Percentiles rank a stretch among this genome's conserved stretches.
These are phyloP conservation scores for Escallonia herrerae DNA, from an alignment of 129 eudicot species.

Conservation along the genomic window DNA sequence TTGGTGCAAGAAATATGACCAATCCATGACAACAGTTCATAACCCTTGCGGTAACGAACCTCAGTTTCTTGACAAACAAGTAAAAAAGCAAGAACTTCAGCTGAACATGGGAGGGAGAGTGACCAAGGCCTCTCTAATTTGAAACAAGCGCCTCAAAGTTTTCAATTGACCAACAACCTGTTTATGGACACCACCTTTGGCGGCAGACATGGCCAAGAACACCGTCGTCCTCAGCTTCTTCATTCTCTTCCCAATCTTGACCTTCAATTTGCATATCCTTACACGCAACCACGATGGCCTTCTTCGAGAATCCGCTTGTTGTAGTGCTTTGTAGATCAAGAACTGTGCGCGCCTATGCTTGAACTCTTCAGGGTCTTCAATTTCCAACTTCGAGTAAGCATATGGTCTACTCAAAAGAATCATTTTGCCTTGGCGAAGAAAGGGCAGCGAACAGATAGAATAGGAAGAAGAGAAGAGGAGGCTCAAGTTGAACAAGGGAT, in stretches of 20 bases:
- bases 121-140: constrained; percentile 7
- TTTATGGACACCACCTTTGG: constrained; percentile 20
- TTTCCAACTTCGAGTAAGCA: constrained; percentile 27
- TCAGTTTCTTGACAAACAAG: neutral
- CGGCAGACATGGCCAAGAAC: constrained; percentile 5
- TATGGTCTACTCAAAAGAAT: constrained; percentile 17
- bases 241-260: constrained; percentile 33
- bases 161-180: constrained; percentile 17
- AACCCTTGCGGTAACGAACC: too few species aligned
- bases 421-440: constrained; percentile 1
- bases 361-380: constrained; percentile 27
- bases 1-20: too few species aligned
- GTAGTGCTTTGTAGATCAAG: constrained; percentile 37
- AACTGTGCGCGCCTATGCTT: constrained; percentile 33
- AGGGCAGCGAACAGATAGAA: neutral
- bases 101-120: constrained; percentile 11
- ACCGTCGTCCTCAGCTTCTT: constrained; percentile 27
- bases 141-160: constrained; percentile 29
- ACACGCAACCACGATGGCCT: constrained; percentile 26
- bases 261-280: constrained; percentile 21
- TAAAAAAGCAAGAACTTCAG: neutral
- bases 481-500: neutral
- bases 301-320: constrained; percentile 15
- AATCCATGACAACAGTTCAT: too few species aligned
- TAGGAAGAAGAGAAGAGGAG: neutral